A percentile compares a stretch with the other conserved stretches of the same genome.
Conservation (phyloP, 2,329 filamentous ascomycete species). For the Aureobasidium sp. region DNA sequence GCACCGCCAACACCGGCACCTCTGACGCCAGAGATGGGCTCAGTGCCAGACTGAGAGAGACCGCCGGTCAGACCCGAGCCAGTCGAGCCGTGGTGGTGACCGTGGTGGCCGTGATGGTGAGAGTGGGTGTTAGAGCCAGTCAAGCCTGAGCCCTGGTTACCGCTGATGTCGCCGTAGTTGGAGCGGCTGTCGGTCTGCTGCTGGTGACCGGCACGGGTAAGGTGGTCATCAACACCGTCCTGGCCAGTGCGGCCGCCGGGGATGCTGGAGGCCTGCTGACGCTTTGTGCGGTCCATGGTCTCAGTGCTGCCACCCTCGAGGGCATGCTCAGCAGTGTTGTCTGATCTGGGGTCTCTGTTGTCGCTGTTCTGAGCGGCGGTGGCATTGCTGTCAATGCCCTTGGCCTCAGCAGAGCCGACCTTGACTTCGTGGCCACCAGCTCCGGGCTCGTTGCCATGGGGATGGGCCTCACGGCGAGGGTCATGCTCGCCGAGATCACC, state of each 20-base stretch:
- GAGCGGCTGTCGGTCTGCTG: background rate
- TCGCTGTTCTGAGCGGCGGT: slow-evolving; percentile 3
- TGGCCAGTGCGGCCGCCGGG: background rate
- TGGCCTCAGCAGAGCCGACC: background rate
- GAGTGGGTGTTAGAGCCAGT: no score
- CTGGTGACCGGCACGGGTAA: background rate
- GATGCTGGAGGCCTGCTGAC: background rate
- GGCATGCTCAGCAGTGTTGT: slow-evolving; percentile 3
- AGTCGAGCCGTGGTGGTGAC: slow-evolving; percentile 5
- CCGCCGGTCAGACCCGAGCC: background rate
- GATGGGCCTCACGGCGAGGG: slow-evolving; percentile 11
- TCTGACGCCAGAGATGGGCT: slow-evolving; percentile 11
- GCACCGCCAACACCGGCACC: slow-evolving; percentile 8
- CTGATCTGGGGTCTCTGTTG: background rate
- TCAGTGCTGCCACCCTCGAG: background rate
- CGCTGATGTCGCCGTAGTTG: background rate
- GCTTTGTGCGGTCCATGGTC: slow-evolving; percentile 11
- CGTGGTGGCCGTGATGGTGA: background rate
- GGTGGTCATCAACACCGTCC: background rate
- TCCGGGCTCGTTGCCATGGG: slow-evolving; percentile 5
- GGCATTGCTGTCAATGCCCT: background rate
- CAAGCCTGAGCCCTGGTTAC: background rate
- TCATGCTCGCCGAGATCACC: slow-evolving; percentile 14
- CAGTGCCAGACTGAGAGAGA: slow-evolving; percentile 4
- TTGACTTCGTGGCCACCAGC: slow-evolving; percentile 14